Evolutionary conservation across 192 early-diverging fungal genomes (phyloP).

Genomic region (Umbelopsis vinacea): DNA sequence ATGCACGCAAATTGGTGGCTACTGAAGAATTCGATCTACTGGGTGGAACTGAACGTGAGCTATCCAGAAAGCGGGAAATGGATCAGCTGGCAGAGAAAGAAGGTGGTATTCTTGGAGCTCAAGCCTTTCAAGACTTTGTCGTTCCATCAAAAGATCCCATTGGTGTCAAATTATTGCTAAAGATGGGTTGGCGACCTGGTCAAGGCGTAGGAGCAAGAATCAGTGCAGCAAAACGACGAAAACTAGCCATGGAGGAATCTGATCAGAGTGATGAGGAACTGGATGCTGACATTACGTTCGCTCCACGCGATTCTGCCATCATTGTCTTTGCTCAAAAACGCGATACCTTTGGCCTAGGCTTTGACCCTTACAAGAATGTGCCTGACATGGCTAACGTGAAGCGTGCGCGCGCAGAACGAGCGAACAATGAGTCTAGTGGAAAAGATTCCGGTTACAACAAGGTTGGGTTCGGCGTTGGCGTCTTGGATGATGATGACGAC

Average conservation of each 20-base stretch:
- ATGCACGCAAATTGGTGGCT: slow-evolving; percentile 53
- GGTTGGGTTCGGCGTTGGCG: slow-evolving; percentile 66
- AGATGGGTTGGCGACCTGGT: slow-evolving; percentile 90
- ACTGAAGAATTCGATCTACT: slow-evolving; percentile 73
- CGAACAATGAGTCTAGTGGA: neutral
- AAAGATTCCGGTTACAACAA: slow-evolving; percentile 5
- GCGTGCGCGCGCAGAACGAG: slow-evolving; percentile 42
- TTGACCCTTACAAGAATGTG: slow-evolving; percentile 64
- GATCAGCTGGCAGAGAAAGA: slow-evolving; percentile 45
- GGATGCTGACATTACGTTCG: slow-evolving; percentile 60
- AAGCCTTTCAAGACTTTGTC: slow-evolving; percentile 36
- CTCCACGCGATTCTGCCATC: slow-evolving; percentile 65
- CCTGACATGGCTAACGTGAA: slow-evolving; percentile 57
- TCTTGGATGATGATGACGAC: slow-evolving; percentile 70
- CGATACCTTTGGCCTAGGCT: slow-evolving; percentile 71
- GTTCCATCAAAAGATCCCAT: slow-evolving; percentile 65
- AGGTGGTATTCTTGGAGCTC: slow-evolving; percentile 38
- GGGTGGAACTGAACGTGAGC: slow-evolving; percentile 66
- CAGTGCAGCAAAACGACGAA: slow-evolving; percentile 40
- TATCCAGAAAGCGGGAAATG: slow-evolving; percentile 52
- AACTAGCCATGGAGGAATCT: slow-evolving; percentile 24
- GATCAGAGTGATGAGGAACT: slow-evolving; percentile 54
- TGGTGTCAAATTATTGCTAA: slow-evolving; percentile 63
- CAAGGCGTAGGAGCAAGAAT: slow-evolving; percentile 82
- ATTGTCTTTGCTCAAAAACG: slow-evolving; percentile 54